Conservation (phyloP, 106 monocot species). For the Acanthochlamys bracteata region DNA sequence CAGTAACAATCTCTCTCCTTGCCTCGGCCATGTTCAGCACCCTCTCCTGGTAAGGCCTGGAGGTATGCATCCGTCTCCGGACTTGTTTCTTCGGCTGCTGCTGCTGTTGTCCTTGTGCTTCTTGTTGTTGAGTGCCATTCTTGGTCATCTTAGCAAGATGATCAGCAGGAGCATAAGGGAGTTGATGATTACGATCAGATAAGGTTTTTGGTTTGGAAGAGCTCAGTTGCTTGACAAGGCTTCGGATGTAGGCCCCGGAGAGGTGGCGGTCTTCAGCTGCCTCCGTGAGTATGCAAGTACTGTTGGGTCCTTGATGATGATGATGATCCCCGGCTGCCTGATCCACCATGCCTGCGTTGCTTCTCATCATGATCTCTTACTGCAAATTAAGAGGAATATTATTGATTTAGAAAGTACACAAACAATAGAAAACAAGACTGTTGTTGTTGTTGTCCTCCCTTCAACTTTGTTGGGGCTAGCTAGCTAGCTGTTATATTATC, state of each 20-base stretch:
- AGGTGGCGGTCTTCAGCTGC: constrained; percentile 31
- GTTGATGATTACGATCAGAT: constrained; percentile 1
- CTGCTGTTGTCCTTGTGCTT: background rate
- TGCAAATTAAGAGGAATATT: too few species aligned
- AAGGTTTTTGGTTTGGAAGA: constrained; percentile 38
- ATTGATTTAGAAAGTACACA: too few species aligned
- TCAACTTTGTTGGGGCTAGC: too few species aligned
- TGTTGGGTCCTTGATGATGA: constrained; percentile 11
- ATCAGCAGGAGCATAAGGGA: constrained; percentile 5
- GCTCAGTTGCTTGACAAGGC: constrained; percentile 72
- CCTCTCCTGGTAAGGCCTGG: constrained; percentile 74
- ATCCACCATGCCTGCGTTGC: constrained; percentile 18
- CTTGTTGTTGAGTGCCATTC: constrained; percentile 2
- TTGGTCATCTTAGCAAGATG: background rate
- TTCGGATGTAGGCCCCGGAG: constrained; percentile 72
- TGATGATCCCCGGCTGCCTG: background rate
- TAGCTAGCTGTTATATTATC: too few species aligned
- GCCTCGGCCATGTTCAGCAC: constrained; percentile 92
- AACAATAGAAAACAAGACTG: too few species aligned
- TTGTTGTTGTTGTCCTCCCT: too few species aligned
- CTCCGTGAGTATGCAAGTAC: constrained; percentile 14
- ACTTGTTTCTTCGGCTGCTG: constrained; percentile 63
- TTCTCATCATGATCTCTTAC: constrained; percentile 22
- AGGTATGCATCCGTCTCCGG: constrained; percentile 67
- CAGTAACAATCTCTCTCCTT: constrained; percentile 81